A percentile compares a stretch with the other conserved stretches of the same genome.
These are phyloP conservation scores for Ogataea naganishii DNA, from an alignment of 805 yeast species.

Conservation along the genomic window DNA sequence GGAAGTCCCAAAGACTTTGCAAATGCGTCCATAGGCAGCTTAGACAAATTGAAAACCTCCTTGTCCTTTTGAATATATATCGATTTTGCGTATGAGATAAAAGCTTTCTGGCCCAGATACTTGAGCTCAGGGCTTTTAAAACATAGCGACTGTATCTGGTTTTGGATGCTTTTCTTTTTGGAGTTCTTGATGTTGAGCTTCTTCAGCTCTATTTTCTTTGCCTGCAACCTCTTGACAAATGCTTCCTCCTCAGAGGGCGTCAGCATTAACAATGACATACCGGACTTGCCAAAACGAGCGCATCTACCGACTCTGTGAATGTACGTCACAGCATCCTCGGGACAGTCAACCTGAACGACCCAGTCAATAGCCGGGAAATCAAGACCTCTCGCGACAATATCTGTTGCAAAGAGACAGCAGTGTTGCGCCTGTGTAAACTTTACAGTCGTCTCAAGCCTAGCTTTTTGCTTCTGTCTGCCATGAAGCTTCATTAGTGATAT, in stretches of 20 bases:
- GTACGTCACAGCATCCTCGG: slow-evolving; percentile 84
- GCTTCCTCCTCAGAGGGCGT: slow-evolving; percentile 78
- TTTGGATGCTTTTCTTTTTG: slow-evolving; percentile 64
- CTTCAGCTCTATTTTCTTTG: slow-evolving; percentile 60
- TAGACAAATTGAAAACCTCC: slow-evolving; percentile 70
- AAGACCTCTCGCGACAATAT: slow-evolving; percentile 85
- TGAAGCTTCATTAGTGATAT: slow-evolving; percentile 77
- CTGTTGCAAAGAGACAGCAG: slow-evolving; percentile 82
- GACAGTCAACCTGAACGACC: slow-evolving; percentile 91
- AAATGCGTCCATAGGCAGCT: slow-evolving; percentile 70
- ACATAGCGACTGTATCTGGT: slow-evolving; percentile 82
- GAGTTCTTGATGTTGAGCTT: slow-evolving; percentile 68
- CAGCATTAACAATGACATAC: slow-evolving; percentile 75
- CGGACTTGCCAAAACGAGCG: slow-evolving; percentile 80
- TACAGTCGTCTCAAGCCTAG: slow-evolving; percentile 72
- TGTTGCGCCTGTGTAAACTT: slow-evolving; percentile 73
- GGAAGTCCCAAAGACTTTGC: slow-evolving; percentile 90
- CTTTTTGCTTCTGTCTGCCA: slow-evolving; percentile 87
- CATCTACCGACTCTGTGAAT: slow-evolving; percentile 88
- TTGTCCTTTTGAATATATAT: slow-evolving; percentile 82
- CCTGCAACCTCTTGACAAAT: slow-evolving; percentile 53
- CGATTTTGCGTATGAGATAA: slow-evolving; percentile 83
- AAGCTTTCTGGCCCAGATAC: slow-evolving; percentile 92
- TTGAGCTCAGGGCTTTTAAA: slow-evolving; percentile 88
- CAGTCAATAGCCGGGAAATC: slow-evolving; percentile 92